Base-by-base conservation (phyloP, 495 filamentous ascomycete genomes). In the Talaromyces wortmannii region DNA sequence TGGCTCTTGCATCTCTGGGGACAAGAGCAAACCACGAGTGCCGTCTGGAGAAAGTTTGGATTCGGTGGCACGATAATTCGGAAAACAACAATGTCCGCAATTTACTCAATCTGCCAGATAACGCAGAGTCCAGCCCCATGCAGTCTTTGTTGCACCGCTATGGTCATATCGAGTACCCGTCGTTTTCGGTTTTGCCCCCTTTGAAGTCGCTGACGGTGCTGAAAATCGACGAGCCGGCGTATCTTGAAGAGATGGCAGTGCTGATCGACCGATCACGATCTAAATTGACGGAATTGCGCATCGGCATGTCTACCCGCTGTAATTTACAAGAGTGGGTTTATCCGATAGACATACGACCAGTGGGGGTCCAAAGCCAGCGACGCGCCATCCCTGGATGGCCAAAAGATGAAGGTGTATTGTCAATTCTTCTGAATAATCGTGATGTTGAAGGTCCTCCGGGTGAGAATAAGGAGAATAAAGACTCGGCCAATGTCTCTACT, bases 11-110 rank as follows among this genome's bases (percentile, higher is more conserved):
- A 0, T 92, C 87, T 0, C 73, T 94, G 18, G 85, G 83, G 30
- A 80, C 85, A 59, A 71, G 83, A 45, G 72, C 78, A 12, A 66
- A 79, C n/a, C 72, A 80, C 50, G 76, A 86, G 29, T 83, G 86
- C 61, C 85, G 87, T 7, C 69, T 96, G 55, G 86, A 89, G 53
- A 83, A 83, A 43, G 77, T 97, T 29, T 95, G 90, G 87, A 81
- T 97, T 31, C 82, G 92, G 45, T 95, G 91, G 84, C 92, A 96
- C 65, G 88, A 96, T 63, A 96, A 92, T 62, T 78, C 77, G 7
- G 75, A 76, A 6, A 76, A 70, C 52, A 54, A 48, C 11, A 55
- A 63, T 43, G 54, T 65, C 55, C 57, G 17, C 15, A 31, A 64
- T 16, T 53, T 75, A 15, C 73, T 73, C 31, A 57, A 62, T 36